These are phyloP conservation scores for Penicillium canescens DNA, from an alignment of 495 filamentous ascomycete genomes.

Conservation along the genomic window DNA sequence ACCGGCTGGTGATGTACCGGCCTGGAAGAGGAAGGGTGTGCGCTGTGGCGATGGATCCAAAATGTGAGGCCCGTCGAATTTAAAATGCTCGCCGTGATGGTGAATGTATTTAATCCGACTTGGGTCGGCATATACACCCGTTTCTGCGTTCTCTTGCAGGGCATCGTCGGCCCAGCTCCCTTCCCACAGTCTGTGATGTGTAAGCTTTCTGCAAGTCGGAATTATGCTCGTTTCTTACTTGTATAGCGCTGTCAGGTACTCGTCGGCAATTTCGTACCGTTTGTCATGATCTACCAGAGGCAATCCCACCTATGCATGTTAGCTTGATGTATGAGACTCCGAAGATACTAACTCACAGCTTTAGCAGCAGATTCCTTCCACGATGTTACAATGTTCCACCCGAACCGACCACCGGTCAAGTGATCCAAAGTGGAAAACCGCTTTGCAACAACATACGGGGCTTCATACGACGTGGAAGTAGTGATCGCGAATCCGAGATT, in stretches of 20 bases:
- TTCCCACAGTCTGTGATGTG: conserved; percentile 44
- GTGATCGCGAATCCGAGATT: conserved; percentile 32
- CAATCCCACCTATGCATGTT: conserved; percentile 7
- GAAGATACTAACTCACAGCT: conserved; percentile 43
- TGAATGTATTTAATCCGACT: conserved; percentile 49
- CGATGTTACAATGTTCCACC: conserved; percentile 58
- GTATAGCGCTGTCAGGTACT: conserved; percentile 51
- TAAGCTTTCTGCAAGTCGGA: not conserved
- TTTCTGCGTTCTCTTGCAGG: conserved; percentile 34
- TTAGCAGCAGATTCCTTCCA: conserved; percentile 50
- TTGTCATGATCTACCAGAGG: conserved; percentile 43
- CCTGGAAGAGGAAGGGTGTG: conserved; percentile 58
- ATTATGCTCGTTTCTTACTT: conserved; percentile 12
- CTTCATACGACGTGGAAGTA: conserved; percentile 46
- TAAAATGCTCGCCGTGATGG: conserved; percentile 51
- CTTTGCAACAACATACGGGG: conserved; percentile 48
- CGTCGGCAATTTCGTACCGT: conserved; percentile 52
- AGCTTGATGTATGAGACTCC: conserved; percentile 4
- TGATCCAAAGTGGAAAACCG: conserved; percentile 56
- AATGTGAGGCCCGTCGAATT: conserved; percentile 42
- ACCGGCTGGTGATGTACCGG: conserved; percentile 44
- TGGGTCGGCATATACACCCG: conserved; percentile 46
- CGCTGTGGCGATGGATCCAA: conserved; percentile 53
- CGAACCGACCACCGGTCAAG: conserved; percentile 50
- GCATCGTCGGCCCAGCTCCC: conserved; percentile 53